Evolutionary conservation across 2,329 filamentous ascomycete species (phyloP), one percentile per base, ranked within the genome.

Genomic region (Cryphonectria carpinicola): DNA sequence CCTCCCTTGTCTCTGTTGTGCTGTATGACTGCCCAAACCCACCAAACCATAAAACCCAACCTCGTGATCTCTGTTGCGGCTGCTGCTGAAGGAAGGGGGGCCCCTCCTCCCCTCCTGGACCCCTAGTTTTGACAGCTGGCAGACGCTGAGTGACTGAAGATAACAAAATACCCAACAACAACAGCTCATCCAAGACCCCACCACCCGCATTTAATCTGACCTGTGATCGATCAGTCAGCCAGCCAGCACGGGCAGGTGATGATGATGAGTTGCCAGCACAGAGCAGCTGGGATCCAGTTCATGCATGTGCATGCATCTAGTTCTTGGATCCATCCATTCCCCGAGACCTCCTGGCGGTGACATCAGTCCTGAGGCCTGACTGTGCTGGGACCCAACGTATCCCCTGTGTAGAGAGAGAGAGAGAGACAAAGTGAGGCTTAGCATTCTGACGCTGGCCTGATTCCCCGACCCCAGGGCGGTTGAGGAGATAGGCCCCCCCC

Each of bases 371-470:
- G 28, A 35, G 10, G 56, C 58, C 58, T 61, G 32, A 39, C 32
- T 61, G 58, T 61, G 22, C 58, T 61, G 17, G 13, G 25, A 8
- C 49, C 56, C 56, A 17, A 28, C 25, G 56, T 22, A 49, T 49
- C 43, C 43, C 22, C 17, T 22, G 19, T 22, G 19, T 49, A 22
- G 43, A 8, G 3, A 28, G 52, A 10, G 28, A 17, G n/a, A 58
- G 37, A 25, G 35, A 63, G 10, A 43, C 22, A 43, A n/a, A 28
- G 7, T 7, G 39, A 64, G 58, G 58, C 58, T 61, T 61, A 64
- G 61, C 61, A 64, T 46, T 46, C 61, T 46, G 61, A 46, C 61
- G n/a, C n/a, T n/a, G 41, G n/a, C 61, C 61, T 8, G 22, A 10
- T 32, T n/a, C 28, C 32, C 22, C 39, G 19, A 19, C 32, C 58